These are phyloP conservation scores for Xylaria palmicola DNA, from an alignment of 495 filamentous ascomycete species.

Conservation along the genomic window DNA sequence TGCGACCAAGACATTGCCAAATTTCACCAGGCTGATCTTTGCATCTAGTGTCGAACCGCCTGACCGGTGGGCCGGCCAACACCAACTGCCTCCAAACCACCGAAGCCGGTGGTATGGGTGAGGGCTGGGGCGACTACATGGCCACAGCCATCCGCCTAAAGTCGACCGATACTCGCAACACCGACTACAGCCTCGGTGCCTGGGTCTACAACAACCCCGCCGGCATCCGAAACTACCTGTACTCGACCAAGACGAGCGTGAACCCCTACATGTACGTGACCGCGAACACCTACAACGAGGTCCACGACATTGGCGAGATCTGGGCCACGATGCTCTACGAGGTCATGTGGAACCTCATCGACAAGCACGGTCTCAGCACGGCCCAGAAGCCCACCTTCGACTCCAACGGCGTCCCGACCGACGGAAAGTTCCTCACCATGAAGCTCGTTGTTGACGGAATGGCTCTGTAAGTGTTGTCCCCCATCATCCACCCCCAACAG, in stretches of 20 bases:
- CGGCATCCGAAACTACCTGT: slow-evolving; percentile 50
- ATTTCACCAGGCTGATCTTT: background rate
- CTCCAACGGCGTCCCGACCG: slow-evolving; percentile 45
- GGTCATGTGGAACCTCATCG: slow-evolving; percentile 53
- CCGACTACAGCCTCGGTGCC: slow-evolving; percentile 44
- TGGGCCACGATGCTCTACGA: slow-evolving; percentile 57
- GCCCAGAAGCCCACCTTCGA: slow-evolving; percentile 43
- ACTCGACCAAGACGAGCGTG: slow-evolving; percentile 46
- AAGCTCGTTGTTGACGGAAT: slow-evolving; percentile 54
- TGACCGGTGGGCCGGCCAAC: slow-evolving; percentile 55
- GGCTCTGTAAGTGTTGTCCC: slow-evolving; percentile 40
- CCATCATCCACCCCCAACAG: background rate
- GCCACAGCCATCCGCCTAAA: slow-evolving; percentile 52
- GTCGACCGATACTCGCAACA: slow-evolving; percentile 44
- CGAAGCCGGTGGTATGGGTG: slow-evolving; percentile 53
- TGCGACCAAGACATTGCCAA: background rate
- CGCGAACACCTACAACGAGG: slow-evolving; percentile 37
- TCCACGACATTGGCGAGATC: slow-evolving; percentile 49
- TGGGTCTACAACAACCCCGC: slow-evolving; percentile 41
- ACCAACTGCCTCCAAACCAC: slow-evolving; percentile 42
- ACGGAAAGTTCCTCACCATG: slow-evolving; percentile 50
- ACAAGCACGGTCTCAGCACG: slow-evolving; percentile 49
- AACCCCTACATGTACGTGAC: slow-evolving; percentile 50
- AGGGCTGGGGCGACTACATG: slow-evolving; percentile 57
- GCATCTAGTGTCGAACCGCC: slow-evolving; percentile 47